These are phyloP conservation scores for Aspergillus leporis DNA, from an alignment of 495 filamentous ascomycete species.

Conservation along the genomic window DNA sequence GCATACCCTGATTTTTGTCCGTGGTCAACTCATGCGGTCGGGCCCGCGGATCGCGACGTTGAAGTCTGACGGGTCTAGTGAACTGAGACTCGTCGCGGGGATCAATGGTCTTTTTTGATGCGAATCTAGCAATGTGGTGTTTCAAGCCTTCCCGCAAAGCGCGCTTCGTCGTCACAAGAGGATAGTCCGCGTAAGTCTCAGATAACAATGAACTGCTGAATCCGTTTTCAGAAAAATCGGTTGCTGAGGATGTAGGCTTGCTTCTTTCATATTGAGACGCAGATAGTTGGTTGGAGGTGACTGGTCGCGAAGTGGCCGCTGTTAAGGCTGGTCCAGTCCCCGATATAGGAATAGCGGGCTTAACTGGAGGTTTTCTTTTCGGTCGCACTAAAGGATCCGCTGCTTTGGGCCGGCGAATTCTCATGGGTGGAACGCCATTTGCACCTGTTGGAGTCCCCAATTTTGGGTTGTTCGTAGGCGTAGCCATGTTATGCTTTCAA, in stretches of 20 bases:
- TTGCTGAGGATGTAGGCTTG: conserved; percentile 24
- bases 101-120: conserved; percentile 64
- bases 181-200: conserved; percentile 59
- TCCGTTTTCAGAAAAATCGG: conserved; percentile 51
- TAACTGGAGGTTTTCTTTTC: conserved; percentile 49
- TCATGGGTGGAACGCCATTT: conserved; percentile 40
- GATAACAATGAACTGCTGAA: conserved; percentile 60
- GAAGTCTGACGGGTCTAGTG: conserved; percentile 80
- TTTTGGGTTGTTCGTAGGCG: conserved; percentile 35
- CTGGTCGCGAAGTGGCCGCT: conserved; percentile 29
- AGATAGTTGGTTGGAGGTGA: conserved; percentile 11
- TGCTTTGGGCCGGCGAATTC: conserved; percentile 48
- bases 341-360: conserved; percentile 27
- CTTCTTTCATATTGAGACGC: conserved; percentile 18
- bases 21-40: conserved; percentile 48
- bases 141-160: conserved; percentile 77
- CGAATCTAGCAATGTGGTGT: conserved; percentile 80
- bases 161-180: conserved; percentile 77
- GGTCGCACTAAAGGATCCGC: conserved; percentile 70
- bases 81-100: conserved; percentile 78
- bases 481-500: conserved; percentile 31
- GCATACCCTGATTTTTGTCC: conserved; percentile 45
- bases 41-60: conserved; percentile 84
- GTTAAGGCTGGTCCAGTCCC: conserved; percentile 23
- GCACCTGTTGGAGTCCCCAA: conserved; percentile 31